Percentiles rank a stretch among this genome's conserved stretches.
Conservation (phyloP, 2,329 filamentous ascomycete species). For the Aspergillus fumigatiaffinis region DNA sequence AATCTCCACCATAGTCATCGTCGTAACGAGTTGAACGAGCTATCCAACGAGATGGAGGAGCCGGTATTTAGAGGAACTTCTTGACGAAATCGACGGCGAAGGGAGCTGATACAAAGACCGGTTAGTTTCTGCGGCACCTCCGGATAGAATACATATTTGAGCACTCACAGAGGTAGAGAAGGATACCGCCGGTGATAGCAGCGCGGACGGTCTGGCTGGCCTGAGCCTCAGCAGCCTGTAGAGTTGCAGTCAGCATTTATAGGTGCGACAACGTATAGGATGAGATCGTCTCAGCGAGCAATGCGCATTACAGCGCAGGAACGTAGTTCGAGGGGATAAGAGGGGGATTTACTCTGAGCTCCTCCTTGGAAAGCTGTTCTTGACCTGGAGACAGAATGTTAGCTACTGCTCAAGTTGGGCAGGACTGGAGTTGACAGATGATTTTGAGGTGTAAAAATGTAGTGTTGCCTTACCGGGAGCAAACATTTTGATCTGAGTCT, state of each 20-base stretch:
- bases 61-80: constrained; percentile 41
- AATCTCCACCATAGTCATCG: neutral
- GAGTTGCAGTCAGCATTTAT: constrained; percentile 6
- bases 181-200: constrained; percentile 50
- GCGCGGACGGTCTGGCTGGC: constrained; percentile 53
- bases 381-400: constrained; percentile 26
- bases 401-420: too few relatives aligned
- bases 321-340: neutral
- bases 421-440: neutral
- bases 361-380: constrained; percentile 45
- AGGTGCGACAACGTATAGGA: neutral
- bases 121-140: neutral
- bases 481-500: constrained; percentile 26
- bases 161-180: constrained; percentile 60
- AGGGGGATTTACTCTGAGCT: constrained; percentile 37
- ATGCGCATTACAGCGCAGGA: neutral
- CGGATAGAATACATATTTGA: neutral
- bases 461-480: constrained; percentile 25
- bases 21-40: neutral
- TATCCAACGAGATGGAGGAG: constrained; percentile 3
- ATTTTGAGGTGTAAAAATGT: neutral
- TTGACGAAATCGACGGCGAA: constrained; percentile 48
- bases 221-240: constrained; percentile 49
- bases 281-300: neutral
- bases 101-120: constrained; percentile 33